Base-by-base conservation (phyloP, 1,284 basidiomycete genomes). In the Ceratobasidium sp. region DNA sequence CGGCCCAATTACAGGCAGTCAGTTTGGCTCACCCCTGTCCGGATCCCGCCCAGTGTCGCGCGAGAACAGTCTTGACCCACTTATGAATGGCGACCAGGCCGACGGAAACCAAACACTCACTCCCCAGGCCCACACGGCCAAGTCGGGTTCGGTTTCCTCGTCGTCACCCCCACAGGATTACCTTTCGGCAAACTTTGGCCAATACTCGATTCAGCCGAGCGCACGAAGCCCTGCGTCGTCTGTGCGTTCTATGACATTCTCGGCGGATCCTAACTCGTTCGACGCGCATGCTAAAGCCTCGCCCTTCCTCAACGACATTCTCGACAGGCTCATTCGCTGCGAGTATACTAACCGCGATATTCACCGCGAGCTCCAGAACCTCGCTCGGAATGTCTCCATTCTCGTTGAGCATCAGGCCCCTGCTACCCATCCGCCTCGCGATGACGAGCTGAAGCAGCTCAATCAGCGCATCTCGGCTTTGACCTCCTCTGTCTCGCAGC, bases 401-500 rank as follows among this genome's bases (percentile, higher is more conserved):
- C 84, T 95, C 66, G 83, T 94, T 47, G 92, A 94, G 74, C 87
- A 90, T 18, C 13, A 47, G 18, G 63, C 50, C 38, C 46, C 46
- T 16, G 16, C 38, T n/a, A 57, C 38, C 30, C 54, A 57, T 35
- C 54, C 32, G 26, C 54, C 54, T 18, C 54, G 54, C 54, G 63
- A 75, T 16, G 91, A 92, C 79, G 92, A 94, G 79, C 87, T 95
- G 72, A 84, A 87, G 9, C 87, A 89, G 57, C 91, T 96, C 49
- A 91, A 92, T 9, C 91, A 92, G 78, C 89, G 93, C 64, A 83
- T 95, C 70, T 91, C 91, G 77, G 92, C 91, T 14, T 83, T 96
- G 75, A 95, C 93, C 32, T 89, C 90, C 0, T 93, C 92, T n/a
- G 93, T 96, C 58, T 91, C 93, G 21, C 94, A 95, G 80, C 85